Evolutionary conservation across 164 flowering plant species (phyloP), one percentile per base, ranked within the genome.

Genomic region (Paratinospora sagittata): DNA sequence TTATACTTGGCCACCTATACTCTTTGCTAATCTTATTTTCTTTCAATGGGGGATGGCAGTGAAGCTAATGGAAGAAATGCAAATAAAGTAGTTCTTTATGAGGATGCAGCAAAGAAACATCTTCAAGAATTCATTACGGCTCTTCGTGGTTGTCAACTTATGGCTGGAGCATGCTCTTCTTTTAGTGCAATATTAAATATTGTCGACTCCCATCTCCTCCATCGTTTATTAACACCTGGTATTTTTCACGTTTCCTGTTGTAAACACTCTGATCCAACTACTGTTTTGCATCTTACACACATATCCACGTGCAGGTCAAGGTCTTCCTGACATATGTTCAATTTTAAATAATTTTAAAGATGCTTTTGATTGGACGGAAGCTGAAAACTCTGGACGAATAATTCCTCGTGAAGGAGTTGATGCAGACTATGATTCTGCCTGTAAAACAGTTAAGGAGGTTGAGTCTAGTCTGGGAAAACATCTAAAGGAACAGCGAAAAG

Each of bases 361-460:
- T 79, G 92, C 89, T 74, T 96, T 93, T 85, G 97, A 93, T 83
- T 96, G 99, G 98, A 78, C 73, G 26, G 97, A 93, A 79, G 99
- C 98, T 62, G 83, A 84, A 74, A 80, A 61, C 57, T 81, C 95
- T 23, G 99, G 99, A n/a, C 91, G 96, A 66, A 80, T 96, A 68
- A 83, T 96, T 75, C 99, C 98, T 72, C 91, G 79, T 76, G 91
- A 87, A 78, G 98, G 98, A 58, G 95, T 78, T 79, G 99, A 93
- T 79, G 7, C 68, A 13, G 97, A 91, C 75, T 93, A 93, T 84
- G 99, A 91, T 80, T 85, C 82, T 73, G 92, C 99, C 34, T 85
- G 91, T 80, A 74, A 83, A 79, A 69, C 34, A 36, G 75, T 89
- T 43, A 75, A 78, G 73, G 87, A 88, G 36, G 73, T 89, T 41